Evolutionary conservation across 768 basidiomycete genomes (phyloP).

Genomic region (Tulasnella sp.): DNA sequence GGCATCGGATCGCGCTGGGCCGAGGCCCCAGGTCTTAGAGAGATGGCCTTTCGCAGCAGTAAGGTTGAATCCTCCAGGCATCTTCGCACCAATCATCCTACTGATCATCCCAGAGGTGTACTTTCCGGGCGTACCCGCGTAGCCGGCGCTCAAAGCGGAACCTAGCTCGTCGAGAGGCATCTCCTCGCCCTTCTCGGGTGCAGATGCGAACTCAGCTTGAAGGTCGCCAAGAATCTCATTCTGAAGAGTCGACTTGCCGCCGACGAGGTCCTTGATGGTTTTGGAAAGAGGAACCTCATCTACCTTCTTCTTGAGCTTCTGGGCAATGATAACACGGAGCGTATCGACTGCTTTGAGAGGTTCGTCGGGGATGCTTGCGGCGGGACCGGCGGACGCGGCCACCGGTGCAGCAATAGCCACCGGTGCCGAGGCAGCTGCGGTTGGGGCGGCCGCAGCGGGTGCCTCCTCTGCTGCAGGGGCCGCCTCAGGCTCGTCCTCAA

Average conservation of each 20-base stretch:
- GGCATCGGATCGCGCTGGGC: constrained; percentile 76
- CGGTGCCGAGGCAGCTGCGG: constrained; percentile 31
- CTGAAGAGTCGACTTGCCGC: constrained; percentile 96
- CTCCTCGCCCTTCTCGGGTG: constrained; percentile 98
- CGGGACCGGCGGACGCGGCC: constrained; percentile 48
- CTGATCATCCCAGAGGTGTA: constrained; percentile 85
- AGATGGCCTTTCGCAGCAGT: constrained; percentile 84
- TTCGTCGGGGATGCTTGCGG: constrained; percentile 71
- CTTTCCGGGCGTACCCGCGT: constrained; percentile 82
- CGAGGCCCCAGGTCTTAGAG: constrained; percentile 92
- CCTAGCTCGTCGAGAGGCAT: constrained; percentile 94
- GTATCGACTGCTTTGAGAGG: constrained; percentile 89
- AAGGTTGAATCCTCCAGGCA: constrained; percentile 97
- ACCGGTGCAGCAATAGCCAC: constrained; percentile 31
- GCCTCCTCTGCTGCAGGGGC: constrained; percentile 31
- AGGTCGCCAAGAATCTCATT: constrained; percentile 98
- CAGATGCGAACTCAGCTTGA: constrained; percentile 86
- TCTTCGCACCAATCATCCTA: constrained; percentile 86
- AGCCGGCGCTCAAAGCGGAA: constrained; percentile 67
- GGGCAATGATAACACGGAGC: constrained; percentile 79
- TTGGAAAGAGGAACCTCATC: constrained; percentile 84
- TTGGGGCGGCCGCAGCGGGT: constrained; percentile 25
- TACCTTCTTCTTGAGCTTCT: constrained; percentile 94
- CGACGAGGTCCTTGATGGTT: constrained; percentile 96
- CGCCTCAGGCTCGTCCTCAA: constrained; percentile 68